Evolutionary conservation across 1,284 basidiomycete genomes (phyloP).

Genomic region (Trametes pubescens): DNA sequence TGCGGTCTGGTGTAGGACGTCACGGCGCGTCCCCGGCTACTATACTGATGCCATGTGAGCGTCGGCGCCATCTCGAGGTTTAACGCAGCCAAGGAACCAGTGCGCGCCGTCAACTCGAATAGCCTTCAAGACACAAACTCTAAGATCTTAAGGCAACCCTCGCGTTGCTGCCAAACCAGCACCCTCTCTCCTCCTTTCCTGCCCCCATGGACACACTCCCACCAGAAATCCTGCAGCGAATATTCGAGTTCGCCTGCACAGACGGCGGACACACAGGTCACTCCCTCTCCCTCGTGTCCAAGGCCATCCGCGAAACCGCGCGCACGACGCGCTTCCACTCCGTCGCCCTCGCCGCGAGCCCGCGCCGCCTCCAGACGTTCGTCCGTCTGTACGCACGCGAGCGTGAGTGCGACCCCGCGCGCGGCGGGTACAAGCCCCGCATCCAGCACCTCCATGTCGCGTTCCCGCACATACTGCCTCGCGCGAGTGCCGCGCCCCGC

Average conservation of each 20-base stretch:
- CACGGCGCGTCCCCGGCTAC: too few relatives aligned
- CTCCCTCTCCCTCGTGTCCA: constrained; percentile 5
- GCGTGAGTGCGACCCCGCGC: neutral
- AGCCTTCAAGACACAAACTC: too few relatives aligned
- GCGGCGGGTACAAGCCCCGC: neutral
- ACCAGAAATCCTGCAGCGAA: neutral
- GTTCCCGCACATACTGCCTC: neutral
- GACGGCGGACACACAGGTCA: constrained; percentile 13
- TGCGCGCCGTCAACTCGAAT: too few relatives aligned
- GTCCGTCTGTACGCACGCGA: constrained; percentile 5
- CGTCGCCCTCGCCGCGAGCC: constrained; percentile 5
- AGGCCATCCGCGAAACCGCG: neutral
- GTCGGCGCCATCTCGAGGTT: too few relatives aligned
- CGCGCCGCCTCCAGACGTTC: constrained; percentile 5
- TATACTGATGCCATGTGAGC: too few relatives aligned
- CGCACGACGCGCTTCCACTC: constrained; percentile 11
- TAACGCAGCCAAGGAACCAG: too few relatives aligned
- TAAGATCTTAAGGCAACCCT: too few relatives aligned
- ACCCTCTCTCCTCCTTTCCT: too few relatives aligned
- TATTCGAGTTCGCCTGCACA: constrained; percentile 16
- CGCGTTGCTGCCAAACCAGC: too few relatives aligned
- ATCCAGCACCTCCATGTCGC: constrained; percentile 5
- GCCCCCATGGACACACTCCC: constrained; percentile 7
- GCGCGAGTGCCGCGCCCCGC: too few relatives aligned
- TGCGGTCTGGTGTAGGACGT: too few relatives aligned